Percentiles rank a stretch among this genome's conserved stretches.
phyloP scores from a whole-genome alignment of 2,329 filamentous ascomycete genomes.

The Thyridium curvatum region DNA sequence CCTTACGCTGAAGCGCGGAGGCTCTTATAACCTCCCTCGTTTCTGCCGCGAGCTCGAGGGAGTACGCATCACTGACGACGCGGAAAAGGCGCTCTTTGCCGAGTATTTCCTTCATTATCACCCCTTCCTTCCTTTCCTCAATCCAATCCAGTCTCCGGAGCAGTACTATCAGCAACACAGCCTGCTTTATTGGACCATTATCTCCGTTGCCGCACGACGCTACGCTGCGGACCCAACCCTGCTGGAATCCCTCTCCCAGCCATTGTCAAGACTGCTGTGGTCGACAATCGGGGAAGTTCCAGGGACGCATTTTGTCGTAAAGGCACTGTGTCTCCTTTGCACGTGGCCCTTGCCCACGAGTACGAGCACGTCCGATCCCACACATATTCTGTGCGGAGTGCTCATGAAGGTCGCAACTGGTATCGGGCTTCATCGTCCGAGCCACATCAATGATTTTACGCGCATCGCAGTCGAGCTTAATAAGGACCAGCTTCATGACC shows the following conservation, averaged over 20 bases:
- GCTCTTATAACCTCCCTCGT: constrained; percentile 53
- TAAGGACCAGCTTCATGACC: constrained; percentile 72
- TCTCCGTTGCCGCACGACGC: constrained; percentile 68
- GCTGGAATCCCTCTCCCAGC: constrained; percentile 60
- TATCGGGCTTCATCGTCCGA: constrained; percentile 74
- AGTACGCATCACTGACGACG: constrained; percentile 57
- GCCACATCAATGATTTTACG: constrained; percentile 78
- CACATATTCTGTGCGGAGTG: constrained; percentile 73
- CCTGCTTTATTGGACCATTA: constrained; percentile 79
- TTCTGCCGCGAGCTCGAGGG: constrained; percentile 58
- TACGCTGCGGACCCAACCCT: constrained; percentile 58
- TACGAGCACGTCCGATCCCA: constrained; percentile 72
- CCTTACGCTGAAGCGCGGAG: constrained; percentile 59
- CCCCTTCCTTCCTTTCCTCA: constrained; percentile 71
- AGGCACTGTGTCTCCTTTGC: constrained; percentile 72
- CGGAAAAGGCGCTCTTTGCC: constrained; percentile 59
- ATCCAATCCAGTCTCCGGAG: constrained; percentile 59
- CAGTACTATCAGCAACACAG: constrained; percentile 71
- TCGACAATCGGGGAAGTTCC: constrained; percentile 70
- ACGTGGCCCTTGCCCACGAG: constrained; percentile 81
- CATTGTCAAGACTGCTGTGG: constrained; percentile 68
- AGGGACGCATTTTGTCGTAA: constrained; percentile 73
- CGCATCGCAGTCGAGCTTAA: constrained; percentile 68
- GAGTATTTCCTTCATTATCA: constrained; percentile 74
- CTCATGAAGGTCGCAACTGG: constrained; percentile 87